Evolutionary conservation across 2,329 filamentous ascomycete species (phyloP), one percentile per base, ranked within the genome.

Genomic region (Pseudogymnoascus sp.): DNA sequence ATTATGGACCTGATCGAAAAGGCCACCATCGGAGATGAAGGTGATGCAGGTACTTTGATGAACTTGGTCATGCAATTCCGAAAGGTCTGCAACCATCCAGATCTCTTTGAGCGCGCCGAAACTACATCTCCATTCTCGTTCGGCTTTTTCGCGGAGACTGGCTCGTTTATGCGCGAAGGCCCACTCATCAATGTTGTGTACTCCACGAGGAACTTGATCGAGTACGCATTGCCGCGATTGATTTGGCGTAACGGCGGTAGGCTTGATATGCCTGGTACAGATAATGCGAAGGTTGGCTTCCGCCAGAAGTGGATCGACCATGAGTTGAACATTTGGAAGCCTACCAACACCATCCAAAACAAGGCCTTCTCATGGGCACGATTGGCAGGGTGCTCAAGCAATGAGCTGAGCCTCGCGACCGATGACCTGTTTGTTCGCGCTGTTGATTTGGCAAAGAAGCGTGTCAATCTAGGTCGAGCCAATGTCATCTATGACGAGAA

Each of bases 31-130:
- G 95, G 95, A 37, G 93, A 97, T 71, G 95, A 98, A 61, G 88
- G 93, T 71, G 95, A 98, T 74, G 96, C 91, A 37, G 93, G 93
- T 43, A 98, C 93, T 1, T 79, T 99, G 72, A 98, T 99, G 95
- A 99, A 99, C 77, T 81, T 99, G 68, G 95, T 99, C 68, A 99
- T 99, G 95, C 95, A 99, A 78, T 99, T 99, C 84, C 87, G 95
- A 71, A 99, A 99, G 79, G 95, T 99, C 64, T 99, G 95, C 80
- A 99, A 99, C 73, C 95, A 99, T 74, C 95, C 95, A 0, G 95
- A 99, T 77, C 78, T 99, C 36, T 99, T 99, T 70, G 93, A 99
- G 77, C 89, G 95, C 54, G 93, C 93, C 8, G 93, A 98, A 66
- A 96, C 92, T 7, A 88, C 85, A 23, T 96, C 93, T 7, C 92